Base-by-base conservation (phyloP, 129 eudicot species). In the Artemisia argyi region DNA sequence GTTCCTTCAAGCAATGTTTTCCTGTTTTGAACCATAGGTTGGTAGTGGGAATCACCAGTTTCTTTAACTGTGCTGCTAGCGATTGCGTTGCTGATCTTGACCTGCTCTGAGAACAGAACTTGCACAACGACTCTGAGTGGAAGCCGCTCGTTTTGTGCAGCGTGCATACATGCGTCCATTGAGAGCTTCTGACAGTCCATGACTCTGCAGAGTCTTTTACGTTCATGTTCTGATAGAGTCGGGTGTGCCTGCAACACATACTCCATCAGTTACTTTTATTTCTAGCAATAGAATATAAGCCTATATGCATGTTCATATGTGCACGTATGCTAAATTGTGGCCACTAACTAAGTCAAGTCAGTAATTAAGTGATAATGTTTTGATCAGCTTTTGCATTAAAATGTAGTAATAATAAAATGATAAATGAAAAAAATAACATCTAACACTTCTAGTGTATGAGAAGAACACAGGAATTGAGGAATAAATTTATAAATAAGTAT, bases 181-280 rank as follows among this genome's bases (percentile, higher is more conserved):
- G 98, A 93, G 24, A 93, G 96, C 78, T 93, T 93, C 75, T 89
- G 97, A 77, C 98, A 89, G 63, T 93, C 98, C 98, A 93, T 93
- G 30, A 93, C 98, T 7, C 98, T 73, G 52, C 98, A 93, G 7
- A 93, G 85, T 79, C 97, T 65, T 81, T 93, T 93, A 19, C 98
- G 65, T 79, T 93, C 98, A 50, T 93, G 97, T 74, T 93, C 98
- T 0, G 98, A 87, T 19, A 93, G 89, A 16, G 96, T 87, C 16
- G 98, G 98, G 73, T 93, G 98, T 24, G 98, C 98, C 98, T 92
- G 91, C 54, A 54, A 18, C 52, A 48, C 5, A 67, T 48, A 44
- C 50, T 20, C 13, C 14, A 28, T 22, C n/a, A 19, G 15, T 63
- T 28, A 35, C 48, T 32, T 42, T 10, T 5, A 2, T 30, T 32